Conservation (phyloP, 139 green algal genomes). For the Coelastrella sp. region DNA sequence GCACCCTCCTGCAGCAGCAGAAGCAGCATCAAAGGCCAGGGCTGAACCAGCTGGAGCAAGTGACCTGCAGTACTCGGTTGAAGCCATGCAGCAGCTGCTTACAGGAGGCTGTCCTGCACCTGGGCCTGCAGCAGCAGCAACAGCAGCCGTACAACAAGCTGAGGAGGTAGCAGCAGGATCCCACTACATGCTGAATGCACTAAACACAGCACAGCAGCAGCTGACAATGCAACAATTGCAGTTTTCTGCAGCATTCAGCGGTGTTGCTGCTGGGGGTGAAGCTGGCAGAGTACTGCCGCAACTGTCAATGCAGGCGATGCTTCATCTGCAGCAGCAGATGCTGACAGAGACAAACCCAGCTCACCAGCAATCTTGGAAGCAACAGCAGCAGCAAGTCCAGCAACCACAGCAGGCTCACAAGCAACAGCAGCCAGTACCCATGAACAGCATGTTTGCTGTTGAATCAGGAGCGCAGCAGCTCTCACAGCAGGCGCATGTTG, state of each 20-base stretch:
- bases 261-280: background rate
- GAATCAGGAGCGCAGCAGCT: background rate
- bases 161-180: background rate
- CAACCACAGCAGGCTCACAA: slow-evolving; percentile 16
- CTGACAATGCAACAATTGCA: slow-evolving; percentile 22
- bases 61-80: background rate
- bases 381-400: slow-evolving; percentile 1
- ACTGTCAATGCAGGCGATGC: slow-evolving; percentile 24
- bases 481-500: background rate
- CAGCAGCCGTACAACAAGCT: background rate
- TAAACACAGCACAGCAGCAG: slow-evolving; percentile 5
- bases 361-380: background rate
- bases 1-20: background rate
- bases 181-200: background rate
- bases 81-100: background rate
- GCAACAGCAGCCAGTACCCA: background rate
- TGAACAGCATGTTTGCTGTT: background rate
- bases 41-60: slow-evolving; percentile 1
- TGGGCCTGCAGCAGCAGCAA: slow-evolving; percentile 11
- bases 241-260: background rate
- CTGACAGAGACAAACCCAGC: background rate
- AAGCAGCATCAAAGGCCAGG: background rate
- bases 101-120: background rate
- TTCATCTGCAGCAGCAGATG: slow-evolving; percentile 35
- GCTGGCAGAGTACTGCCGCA: background rate